Conservation (phyloP, 495 filamentous ascomycete species). For the Entonaema liquescens region DNA sequence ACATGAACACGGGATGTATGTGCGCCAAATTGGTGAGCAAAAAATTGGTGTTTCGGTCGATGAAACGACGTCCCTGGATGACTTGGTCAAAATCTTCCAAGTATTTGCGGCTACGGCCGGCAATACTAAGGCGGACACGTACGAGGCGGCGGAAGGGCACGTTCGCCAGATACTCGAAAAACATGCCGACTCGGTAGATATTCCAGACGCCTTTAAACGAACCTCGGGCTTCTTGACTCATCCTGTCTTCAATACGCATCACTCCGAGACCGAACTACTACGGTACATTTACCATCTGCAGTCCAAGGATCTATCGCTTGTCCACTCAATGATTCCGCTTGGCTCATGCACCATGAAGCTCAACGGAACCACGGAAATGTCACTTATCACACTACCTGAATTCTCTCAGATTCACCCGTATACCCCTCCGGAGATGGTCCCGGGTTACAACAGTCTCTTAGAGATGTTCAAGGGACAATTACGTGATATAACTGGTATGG, state of each 20-base stretch:
- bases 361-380: slow-evolving; percentile 94
- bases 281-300: slow-evolving; percentile 95
- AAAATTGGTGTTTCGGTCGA: slow-evolving; percentile 53
- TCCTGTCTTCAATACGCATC: slow-evolving; percentile 95
- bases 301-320: slow-evolving; percentile 93
- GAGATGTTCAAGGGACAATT: slow-evolving; percentile 79
- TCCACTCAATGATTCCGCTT: slow-evolving; percentile 99
- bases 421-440: slow-evolving; percentile 66
- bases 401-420: slow-evolving; percentile 91
- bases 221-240: slow-evolving; percentile 84
- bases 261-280: slow-evolving; percentile 95
- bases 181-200: slow-evolving; percentile 56
- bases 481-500: slow-evolving; percentile 88
- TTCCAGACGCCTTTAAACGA: slow-evolving; percentile 72
- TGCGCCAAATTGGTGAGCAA: slow-evolving; percentile 38
- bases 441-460: slow-evolving; percentile 76
- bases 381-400: slow-evolving; percentile 84
- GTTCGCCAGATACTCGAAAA: slow-evolving; percentile 49
- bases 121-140: slow-evolving; percentile 46
- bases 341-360: slow-evolving; percentile 99
- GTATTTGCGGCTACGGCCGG: slow-evolving; percentile 35
- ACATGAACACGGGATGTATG: slow-evolving; percentile 35
- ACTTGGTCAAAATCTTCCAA: slow-evolving; percentile 45
- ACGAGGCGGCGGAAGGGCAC: slow-evolving; percentile 47
- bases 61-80: slow-evolving; percentile 49